These are phyloP conservation scores for Cutaneotrichosporon arboriforme DNA, from an alignment of 1,284 basidiomycete species.

Conservation along the genomic window DNA sequence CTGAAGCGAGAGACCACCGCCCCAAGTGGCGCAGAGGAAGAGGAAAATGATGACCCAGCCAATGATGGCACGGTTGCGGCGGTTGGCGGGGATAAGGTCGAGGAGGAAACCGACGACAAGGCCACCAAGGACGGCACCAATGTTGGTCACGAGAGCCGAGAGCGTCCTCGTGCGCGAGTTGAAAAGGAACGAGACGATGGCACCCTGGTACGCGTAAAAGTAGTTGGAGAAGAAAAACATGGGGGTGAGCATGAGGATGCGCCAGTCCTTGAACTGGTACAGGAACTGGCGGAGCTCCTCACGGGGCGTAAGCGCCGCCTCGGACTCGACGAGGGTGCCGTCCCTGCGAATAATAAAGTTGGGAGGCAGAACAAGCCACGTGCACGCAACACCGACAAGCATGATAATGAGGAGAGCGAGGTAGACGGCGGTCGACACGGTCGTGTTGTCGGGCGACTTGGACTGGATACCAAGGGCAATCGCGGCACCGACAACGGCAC, in stretches of 20 bases:
- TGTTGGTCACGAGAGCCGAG: slow-evolving; percentile 28
- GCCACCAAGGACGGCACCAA: slow-evolving; percentile 38
- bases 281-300: slow-evolving; percentile 31
- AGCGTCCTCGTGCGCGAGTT: slow-evolving; percentile 39
- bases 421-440: slow-evolving; percentile 39
- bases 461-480: slow-evolving; percentile 48
- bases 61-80: slow-evolving; percentile 31
- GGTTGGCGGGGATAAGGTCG: slow-evolving; percentile 33
- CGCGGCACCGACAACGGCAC: slow-evolving; percentile 49
- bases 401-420: slow-evolving; percentile 45
- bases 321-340: slow-evolving; percentile 35
- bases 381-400: slow-evolving; percentile 28
- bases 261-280: slow-evolving; percentile 34
- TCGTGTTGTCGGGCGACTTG: slow-evolving; percentile 19
- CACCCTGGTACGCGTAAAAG: slow-evolving; percentile 39
- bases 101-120: slow-evolving; percentile 38
- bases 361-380: slow-evolving; percentile 38
- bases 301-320: slow-evolving; percentile 16
- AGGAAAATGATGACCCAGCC: slow-evolving; percentile 27
- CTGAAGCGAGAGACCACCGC: slow-evolving; percentile 36
- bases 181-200: slow-evolving; percentile 34
- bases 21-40: slow-evolving; percentile 33
- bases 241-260: slow-evolving; percentile 36
- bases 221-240: slow-evolving; percentile 41
- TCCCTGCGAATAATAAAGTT: slow-evolving; percentile 34